Percentiles rank a stretch among this genome's conserved stretches.
Evolutionary conservation across 2,329 filamentous ascomycete species (phyloP).

Genomic region (Colletotrichum aenigma): DNA sequence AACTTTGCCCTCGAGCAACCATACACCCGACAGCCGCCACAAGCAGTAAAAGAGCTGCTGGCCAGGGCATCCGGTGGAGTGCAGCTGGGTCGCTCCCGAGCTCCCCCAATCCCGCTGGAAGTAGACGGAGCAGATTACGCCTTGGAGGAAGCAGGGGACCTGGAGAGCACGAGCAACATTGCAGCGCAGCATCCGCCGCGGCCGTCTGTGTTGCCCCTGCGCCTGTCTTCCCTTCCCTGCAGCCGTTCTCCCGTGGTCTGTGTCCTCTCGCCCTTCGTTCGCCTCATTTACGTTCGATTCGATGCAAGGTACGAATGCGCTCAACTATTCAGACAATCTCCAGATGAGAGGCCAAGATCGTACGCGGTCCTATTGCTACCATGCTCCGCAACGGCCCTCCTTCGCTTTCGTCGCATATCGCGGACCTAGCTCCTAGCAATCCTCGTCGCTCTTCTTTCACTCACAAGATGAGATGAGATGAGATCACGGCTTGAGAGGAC

Average conservation of each 20-base stretch:
- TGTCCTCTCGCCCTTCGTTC: slow-evolving; percentile 16
- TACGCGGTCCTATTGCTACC: neutral
- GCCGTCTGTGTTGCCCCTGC: slow-evolving; percentile 20
- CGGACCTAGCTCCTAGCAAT: neutral
- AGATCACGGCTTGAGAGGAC: slow-evolving; percentile 21
- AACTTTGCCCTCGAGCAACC: neutral
- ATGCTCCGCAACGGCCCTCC: slow-evolving; percentile 1
- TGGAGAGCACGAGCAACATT: slow-evolving; percentile 14
- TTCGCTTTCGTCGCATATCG: slow-evolving; percentile 11
- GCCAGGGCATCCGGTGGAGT: neutral
- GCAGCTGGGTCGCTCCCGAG: slow-evolving; percentile 1
- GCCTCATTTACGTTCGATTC: slow-evolving; percentile 16
- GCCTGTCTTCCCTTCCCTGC: slow-evolving; percentile 19
- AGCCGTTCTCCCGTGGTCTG: slow-evolving; percentile 22
- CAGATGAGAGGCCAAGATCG: slow-evolving; percentile 10
- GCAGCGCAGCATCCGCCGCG: slow-evolving; percentile 15
- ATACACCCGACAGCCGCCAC: neutral
- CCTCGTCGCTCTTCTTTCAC: neutral
- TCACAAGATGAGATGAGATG: slow-evolving; percentile 14
- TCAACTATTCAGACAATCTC: neutral
- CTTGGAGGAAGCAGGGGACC: slow-evolving; percentile 10
- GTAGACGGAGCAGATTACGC: neutral
- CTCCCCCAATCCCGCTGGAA: neutral
- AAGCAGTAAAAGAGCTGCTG: neutral
- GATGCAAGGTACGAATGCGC: slow-evolving; percentile 17